Conservation (phyloP, 345 rosid genomes). For the Toxicodendron radicans region DNA sequence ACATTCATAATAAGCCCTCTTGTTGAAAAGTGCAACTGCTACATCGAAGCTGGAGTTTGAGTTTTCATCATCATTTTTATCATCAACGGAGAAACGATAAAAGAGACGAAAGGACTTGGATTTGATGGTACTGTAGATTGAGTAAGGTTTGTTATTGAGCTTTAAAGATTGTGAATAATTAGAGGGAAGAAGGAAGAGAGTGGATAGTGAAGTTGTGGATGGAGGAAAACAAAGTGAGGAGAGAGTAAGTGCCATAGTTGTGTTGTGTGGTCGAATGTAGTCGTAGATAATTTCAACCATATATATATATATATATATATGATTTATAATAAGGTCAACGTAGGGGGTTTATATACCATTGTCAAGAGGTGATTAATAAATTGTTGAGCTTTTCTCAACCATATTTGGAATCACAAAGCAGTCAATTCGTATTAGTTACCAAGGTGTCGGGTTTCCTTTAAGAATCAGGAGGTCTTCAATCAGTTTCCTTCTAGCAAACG, state of each 20-base stretch:
- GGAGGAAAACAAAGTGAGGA: slow-evolving; percentile 2
- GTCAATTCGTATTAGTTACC: no score
- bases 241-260: slow-evolving; percentile 29
- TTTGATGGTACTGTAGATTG: slow-evolving; percentile 1
- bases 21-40: slow-evolving; percentile 67
- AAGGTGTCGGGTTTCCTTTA: no score
- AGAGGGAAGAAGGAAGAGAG: slow-evolving; percentile 6
- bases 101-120: slow-evolving; percentile 23
- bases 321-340: no score
- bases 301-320: no score
- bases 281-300: no score
- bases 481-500: no score
- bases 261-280: slow-evolving; percentile 1
- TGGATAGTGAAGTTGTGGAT: slow-evolving; percentile 10
- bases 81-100: slow-evolving; percentile 27
- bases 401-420: no score
- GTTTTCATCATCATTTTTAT: slow-evolving; percentile 22
- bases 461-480: no score
- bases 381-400: no score
- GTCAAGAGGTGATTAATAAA: no score
- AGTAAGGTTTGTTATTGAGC: neutral
- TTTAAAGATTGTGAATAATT: neutral
- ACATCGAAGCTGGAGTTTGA: slow-evolving; percentile 44
- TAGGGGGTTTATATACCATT: no score
- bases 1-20: slow-evolving; percentile 72